These are phyloP conservation scores for Zoysia japonica DNA, from an alignment of 176 grass and related monocot species.

Conservation along the genomic window DNA sequence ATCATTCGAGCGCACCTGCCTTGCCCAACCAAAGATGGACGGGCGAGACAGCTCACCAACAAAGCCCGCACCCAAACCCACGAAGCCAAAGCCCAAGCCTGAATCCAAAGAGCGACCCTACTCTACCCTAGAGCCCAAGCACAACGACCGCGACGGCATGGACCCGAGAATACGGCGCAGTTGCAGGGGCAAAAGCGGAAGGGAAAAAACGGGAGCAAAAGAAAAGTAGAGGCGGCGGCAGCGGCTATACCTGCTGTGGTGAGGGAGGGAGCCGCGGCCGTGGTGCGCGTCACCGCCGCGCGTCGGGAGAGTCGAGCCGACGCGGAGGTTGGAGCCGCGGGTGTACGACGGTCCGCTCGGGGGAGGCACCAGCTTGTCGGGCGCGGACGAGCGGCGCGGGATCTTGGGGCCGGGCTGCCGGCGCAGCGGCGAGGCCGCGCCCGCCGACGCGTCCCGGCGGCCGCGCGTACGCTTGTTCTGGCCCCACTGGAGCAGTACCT, in stretches of 20 bases:
- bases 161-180: neutral
- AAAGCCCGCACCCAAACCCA: neutral
- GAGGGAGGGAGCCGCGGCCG: neutral
- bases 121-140: neutral
- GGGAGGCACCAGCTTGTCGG: slow-evolving; percentile 67
- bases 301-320: slow-evolving; percentile 13
- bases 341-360: slow-evolving; percentile 39
- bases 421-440: slow-evolving; percentile 36
- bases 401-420: slow-evolving; percentile 29
- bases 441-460: slow-evolving; percentile 32
- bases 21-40: neutral
- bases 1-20: slow-evolving; percentile 30
- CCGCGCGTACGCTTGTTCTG: slow-evolving; percentile 68
- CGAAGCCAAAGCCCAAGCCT: neutral
- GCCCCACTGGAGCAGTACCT: slow-evolving; percentile 66
- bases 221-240: neutral
- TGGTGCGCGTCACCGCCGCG: slow-evolving; percentile 32
- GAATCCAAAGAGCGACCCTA: neutral
- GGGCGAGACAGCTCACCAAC: slow-evolving; percentile 18
- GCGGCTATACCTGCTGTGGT: slow-evolving; percentile 43
- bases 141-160: slow-evolving; percentile 3
- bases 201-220: neutral
- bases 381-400: slow-evolving; percentile 48
- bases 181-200: slow-evolving; percentile 31
- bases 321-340: slow-evolving; percentile 48